These are phyloP conservation scores for Zasmidium cellare DNA, from an alignment of 2,329 filamentous ascomycete genomes.

Conservation along the genomic window DNA sequence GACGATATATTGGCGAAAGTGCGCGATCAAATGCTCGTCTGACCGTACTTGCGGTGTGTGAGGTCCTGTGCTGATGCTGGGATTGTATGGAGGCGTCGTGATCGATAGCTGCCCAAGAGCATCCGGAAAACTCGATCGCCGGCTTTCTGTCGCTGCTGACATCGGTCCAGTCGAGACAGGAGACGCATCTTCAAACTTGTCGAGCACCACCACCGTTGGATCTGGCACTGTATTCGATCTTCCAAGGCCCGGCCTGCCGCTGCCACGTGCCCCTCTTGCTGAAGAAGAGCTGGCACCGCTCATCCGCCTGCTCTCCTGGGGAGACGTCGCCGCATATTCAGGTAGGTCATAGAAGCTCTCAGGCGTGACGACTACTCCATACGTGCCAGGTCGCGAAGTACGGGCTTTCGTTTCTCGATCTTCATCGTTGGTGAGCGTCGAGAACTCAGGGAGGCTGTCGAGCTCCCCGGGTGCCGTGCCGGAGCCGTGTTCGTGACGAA, in stretches of 20 bases:
- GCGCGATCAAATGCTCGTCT: constrained; percentile 25
- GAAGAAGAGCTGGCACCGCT: constrained; percentile 14
- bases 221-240: constrained; percentile 33
- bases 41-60: constrained; percentile 10
- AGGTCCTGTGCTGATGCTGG: constrained; percentile 12
- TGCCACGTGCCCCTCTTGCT: constrained; percentile 3
- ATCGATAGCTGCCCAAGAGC: constrained; percentile 24
- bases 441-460: constrained; percentile 57
- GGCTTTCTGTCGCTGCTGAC: constrained; percentile 5
- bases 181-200: constrained; percentile 49
- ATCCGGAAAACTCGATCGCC: constrained; percentile 23
- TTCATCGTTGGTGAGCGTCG: constrained; percentile 55
- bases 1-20: constrained; percentile 31
- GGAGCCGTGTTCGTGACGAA: constrained; percentile 4
- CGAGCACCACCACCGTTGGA: constrained; percentile 52
- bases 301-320: constrained; percentile 33
- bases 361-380: constrained; percentile 56
- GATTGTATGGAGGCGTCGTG: constrained; percentile 19
- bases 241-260: constrained; percentile 5
- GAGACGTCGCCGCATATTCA: constrained; percentile 44
- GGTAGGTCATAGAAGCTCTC: constrained; percentile 54
- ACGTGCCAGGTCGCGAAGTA: constrained; percentile 53
- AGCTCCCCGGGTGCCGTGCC: constrained; percentile 15
- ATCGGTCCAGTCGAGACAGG: constrained; percentile 6
- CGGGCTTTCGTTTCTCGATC: constrained; percentile 60